Base-by-base conservation (phyloP, 257 asterid genomes). In the Lavandula angustifolia region DNA sequence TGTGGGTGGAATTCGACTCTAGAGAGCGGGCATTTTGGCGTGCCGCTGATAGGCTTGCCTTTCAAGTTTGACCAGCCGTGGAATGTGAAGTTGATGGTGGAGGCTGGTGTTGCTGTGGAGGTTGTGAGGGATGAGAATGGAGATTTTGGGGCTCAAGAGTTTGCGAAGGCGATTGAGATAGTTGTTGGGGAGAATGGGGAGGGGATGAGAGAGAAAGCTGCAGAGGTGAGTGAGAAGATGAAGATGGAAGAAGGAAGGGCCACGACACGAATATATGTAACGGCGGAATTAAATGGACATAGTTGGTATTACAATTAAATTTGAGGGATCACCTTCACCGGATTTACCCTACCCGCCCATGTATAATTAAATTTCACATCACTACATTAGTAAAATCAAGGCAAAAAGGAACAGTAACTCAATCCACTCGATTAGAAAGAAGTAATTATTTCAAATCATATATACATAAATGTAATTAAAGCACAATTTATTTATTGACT, bases 1-100 rank as follows among this genome's bases (percentile, higher is more conserved):
- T 79, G 87, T 54, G 87, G 87, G 3, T 62, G 69, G 80, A 79
- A 76, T 54, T 79, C 87, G 0, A 51, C 63, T 1, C 65, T 74
- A 4, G 84, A 79, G 51, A 71, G 80, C 17, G 43, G 68, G 32
- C 67, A 67, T 14, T 71, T 76, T 62, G 84, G 79, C 33, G 77
- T 73, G n/a, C 81, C 84, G 31, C 50, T 76, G 27, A 65, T 80
- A 44, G 77, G 66, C 5, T 9, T 71, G 38, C 72, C 79, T 11
- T 7, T 82, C 44, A 82, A 74, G 75, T 29, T 68, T 1, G 76
- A 77, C 4, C 76, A 69, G 52, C 79, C 76, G 8, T 27, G 73
- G 32, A 61, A 65, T 32, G 74, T 74, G 9, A 62, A 66, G 65
- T 43, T 83, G 33, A 1, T 32, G 57, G 78, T 68, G 40, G 81